Conservation (phyloP, 768 basidiomycete species). For the Gloeostereum incarnatum region DNA sequence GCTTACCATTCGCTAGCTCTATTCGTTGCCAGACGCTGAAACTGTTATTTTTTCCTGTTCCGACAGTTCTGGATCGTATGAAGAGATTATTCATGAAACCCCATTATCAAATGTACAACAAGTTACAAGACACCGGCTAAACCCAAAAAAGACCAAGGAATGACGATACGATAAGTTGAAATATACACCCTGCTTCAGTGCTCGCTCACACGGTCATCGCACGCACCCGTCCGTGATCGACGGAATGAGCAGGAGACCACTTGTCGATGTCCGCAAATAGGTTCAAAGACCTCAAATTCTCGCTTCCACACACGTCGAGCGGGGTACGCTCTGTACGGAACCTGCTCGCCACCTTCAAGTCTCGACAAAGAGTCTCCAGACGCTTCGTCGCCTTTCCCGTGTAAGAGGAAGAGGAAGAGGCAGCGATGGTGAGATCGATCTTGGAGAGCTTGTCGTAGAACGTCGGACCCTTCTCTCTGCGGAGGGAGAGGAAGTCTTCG, state of each 20-base stretch:
- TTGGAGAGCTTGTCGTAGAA: slow-evolving; percentile 41
- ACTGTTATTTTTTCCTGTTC: no score
- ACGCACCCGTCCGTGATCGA: slow-evolving; percentile 4
- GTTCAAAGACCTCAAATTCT: slow-evolving; percentile 1
- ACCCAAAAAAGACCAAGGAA: no score
- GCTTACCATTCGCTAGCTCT: no score
- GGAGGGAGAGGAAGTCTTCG: slow-evolving; percentile 44
- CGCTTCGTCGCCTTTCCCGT: slow-evolving; percentile 28
- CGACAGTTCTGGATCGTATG: no score
- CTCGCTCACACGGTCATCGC: slow-evolving; percentile 6
- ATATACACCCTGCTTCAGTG: no score
- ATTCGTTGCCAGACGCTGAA: no score
- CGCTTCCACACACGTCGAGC: no score
- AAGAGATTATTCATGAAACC: no score
- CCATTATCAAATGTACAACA: no score
- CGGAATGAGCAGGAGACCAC: slow-evolving; percentile 1
- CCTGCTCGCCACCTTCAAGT: slow-evolving; percentile 30
- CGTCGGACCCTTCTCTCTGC: slow-evolving; percentile 35
- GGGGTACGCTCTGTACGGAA: slow-evolving; percentile 2
- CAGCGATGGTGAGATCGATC: slow-evolving; percentile 40
- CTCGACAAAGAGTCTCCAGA: slow-evolving; percentile 40
- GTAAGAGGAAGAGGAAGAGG: slow-evolving; percentile 28
- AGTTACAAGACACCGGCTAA: no score
- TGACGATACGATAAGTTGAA: no score
- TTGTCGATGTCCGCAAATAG: slow-evolving; percentile 3